Base-by-base conservation (phyloP, 805 yeast genomes). In the Sporopachydermia lactativora region DNA sequence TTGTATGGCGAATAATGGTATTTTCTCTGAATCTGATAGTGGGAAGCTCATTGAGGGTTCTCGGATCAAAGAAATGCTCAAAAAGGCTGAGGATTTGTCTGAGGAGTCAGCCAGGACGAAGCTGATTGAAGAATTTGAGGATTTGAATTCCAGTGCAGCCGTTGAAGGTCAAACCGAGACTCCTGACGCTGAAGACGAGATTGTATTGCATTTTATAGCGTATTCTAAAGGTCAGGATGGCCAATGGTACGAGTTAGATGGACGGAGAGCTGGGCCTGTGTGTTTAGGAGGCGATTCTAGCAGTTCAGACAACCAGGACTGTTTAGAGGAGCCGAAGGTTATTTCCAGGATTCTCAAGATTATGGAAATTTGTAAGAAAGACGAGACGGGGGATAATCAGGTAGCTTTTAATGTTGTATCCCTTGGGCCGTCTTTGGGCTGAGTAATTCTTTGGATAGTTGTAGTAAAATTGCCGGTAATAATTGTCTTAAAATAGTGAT, bases 161-260 rank as follows among this genome's bases (percentile, higher is more conserved):
- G 39, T 40, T 3, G 39, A 69, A 46, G 85, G 86, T 8, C 77
- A 76, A 48, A 77, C 88, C 1, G 74, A 68, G 39, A 81, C 82
- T 0, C 89, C 88, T 5, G 55, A 60, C 6, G 74, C 80, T 5
- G 69, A 64, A 1, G 69, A 63, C 4, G 65, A 63, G 2, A 66
- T 73, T 3, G 73, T 76, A 41, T 63, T 79, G 43, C 98, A 89
- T 60, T 89, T 82, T 53, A 76, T 89, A 17, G 68, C 92, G 4
- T 78, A 81, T 50, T 65, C 81, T 6, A 75, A 71, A 49, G 57
- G 59, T 28, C 59, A 61, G 8, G 68, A 73, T 46, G 73, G 71
- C 5, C 73, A 72, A 43, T 53, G 89, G 15, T 83, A 74, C 51
- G 97, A 89, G 58, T 66, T 89, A 28, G 98, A 89, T 53, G 98